phyloP scores from a whole-genome alignment of 306 rosid genomes.

The Astragalus membranaceus region DNA sequence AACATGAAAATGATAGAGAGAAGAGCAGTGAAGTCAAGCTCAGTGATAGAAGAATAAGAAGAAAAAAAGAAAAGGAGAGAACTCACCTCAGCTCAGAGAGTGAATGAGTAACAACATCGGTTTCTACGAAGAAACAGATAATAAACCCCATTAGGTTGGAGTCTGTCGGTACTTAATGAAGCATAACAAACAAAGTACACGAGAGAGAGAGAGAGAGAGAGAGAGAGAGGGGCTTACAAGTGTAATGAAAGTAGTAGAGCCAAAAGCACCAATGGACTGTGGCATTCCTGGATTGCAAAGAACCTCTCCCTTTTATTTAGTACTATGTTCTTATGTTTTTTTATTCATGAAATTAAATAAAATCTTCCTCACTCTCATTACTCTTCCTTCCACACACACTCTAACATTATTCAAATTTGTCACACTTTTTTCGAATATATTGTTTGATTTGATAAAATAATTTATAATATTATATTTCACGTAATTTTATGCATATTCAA shows the following conservation, averaged over 20 bases:
- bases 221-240: conserved; percentile 17
- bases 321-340: neutral
- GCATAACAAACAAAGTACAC: neutral
- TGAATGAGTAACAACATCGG: conserved; percentile 23
- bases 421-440: neutral
- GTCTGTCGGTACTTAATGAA: conserved; percentile 39
- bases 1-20: neutral
- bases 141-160: conserved; percentile 55
- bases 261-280: conserved; percentile 14
- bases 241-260: conserved; percentile 21
- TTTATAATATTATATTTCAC: neutral
- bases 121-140: conserved; percentile 18
- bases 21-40: conserved; percentile 12
- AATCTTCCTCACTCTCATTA: neutral
- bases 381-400: neutral
- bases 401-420: neutral
- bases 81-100: no score
- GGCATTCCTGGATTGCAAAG: conserved; percentile 12
- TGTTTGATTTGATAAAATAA: no score
- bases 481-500: neutral
- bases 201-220: neutral
- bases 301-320: conserved; percentile 17
- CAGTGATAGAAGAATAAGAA: conserved; percentile 15
- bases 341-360: neutral
- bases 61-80: conserved; percentile 11